Evolutionary conservation across 129 eudicot genomes (phyloP).

Genomic region (Flaveria bidentis): DNA sequence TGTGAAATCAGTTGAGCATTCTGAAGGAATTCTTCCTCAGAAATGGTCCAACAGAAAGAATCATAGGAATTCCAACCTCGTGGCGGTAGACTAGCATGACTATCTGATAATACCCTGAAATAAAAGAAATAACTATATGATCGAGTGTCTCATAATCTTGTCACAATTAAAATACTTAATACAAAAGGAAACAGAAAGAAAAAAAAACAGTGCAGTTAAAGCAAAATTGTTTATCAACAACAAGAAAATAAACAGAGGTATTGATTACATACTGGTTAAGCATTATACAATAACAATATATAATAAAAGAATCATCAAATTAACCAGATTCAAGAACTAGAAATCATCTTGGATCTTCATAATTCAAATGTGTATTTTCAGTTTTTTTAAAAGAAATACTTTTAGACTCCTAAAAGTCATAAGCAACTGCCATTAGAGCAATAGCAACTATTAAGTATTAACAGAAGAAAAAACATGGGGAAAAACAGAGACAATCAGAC

Average conservation of each 20-base stretch:
- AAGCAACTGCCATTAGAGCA: not conserved
- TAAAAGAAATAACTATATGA: not conserved
- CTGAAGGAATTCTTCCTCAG: constrained; percentile 80
- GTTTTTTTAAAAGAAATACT: not conserved
- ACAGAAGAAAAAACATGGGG: not conserved
- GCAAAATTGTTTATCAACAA: not conserved
- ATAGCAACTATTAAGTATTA: not conserved
- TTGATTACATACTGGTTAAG: not conserved
- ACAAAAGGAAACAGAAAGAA: not conserved
- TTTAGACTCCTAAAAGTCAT: constrained; percentile 29
- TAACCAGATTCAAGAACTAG: not conserved
- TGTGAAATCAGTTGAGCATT: constrained; percentile 73
- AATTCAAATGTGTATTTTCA: not conserved
- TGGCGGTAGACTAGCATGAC: constrained; percentile 73
- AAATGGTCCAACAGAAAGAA: constrained; percentile 89
- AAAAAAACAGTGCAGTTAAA: not conserved
- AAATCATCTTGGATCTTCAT: constrained; percentile 2
- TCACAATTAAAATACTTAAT: not conserved
- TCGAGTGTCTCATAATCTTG: not conserved
- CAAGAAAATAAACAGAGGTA: not conserved
- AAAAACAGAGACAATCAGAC: not conserved
- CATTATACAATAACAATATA: not conserved
- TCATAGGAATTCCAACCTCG: constrained; percentile 99
- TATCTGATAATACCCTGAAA: constrained; percentile 47
- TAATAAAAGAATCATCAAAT: not conserved